Evolutionary conservation across 2,329 filamentous ascomycete genomes (phyloP), one percentile per base, ranked within the genome.

Genomic region (Pseudogymnoascus sp.): DNA sequence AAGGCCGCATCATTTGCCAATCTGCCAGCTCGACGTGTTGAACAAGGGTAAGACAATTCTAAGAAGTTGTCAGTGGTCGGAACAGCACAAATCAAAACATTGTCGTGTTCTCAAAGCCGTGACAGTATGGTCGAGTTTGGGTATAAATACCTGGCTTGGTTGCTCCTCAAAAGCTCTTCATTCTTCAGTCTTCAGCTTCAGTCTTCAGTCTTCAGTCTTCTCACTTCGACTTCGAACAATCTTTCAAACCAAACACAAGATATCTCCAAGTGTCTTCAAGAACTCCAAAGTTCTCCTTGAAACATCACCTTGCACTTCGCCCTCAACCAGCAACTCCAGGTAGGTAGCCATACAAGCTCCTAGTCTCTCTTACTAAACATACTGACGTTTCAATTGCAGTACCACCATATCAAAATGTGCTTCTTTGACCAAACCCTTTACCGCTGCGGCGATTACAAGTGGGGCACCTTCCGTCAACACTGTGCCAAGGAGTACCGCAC

Each of bases 401-500:
- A 18, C 58, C 36, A 29, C 55, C 58, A 65, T 59, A 71, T 69
- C 77, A 81, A 73, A 69, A 96, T 97, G 93, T 97, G 93, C 80
- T 97, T 94, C 81, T 97, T 92, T 80, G 92, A 97, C 72, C 89
- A 93, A 77, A 91, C 88, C 74, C 83, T 85, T 69, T 96, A 89
- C 83, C 76, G 76, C 63, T 97, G 93, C 78, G 89, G 89, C 72
- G 93, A 91, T 82, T 96, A 89, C 87, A 91, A 92, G 76, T 97
- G 92, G 92, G 89, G 90, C 67, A 88, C 88, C 78, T 97, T 97
- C 80, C 87, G 89, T 67, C 85, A 92, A 75, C 92, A 96, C 74
- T 97, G 93, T 82, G 87, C 89, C 75, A 92, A 91, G 76, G 93
- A 97, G 75, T 95, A 96, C 78, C 89, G 93, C 67, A 96, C 90